Base-by-base conservation (phyloP, 176 grass and related monocot species). In the Cenchrus americanus region DNA sequence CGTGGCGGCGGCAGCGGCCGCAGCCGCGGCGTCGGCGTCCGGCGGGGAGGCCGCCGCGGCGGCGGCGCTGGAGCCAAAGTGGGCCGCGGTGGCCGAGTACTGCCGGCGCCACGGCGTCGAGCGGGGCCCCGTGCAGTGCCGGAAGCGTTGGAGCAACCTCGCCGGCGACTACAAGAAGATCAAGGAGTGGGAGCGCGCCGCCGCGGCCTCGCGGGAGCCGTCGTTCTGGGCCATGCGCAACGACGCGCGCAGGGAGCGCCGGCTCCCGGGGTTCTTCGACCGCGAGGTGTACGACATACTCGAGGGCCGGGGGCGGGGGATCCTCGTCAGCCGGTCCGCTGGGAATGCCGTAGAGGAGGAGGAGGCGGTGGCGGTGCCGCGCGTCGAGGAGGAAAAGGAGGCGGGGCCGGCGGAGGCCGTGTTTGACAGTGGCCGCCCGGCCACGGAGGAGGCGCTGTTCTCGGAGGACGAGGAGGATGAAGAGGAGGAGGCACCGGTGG, bases 71-170 rank as follows among this genome's bases (percentile, higher is more conserved):
- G 95, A 93, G 80, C 95, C 95, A 37, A 97, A 95, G 91, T 98
- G 92, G 95, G 91, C 92, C 2, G 88, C 96, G 14, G 92, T 98
- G 47, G 91, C 92, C 8, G 90, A 89, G 76, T 95, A 95, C 79
- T 98, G 96, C 83, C 76, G 88, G 68, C 86, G 91, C 32, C 96
- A 98, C 54, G 96, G 91, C 23, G 91, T 98, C 24, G 90, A 91
- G 79, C 87, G 93, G 48, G 93, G 93, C 0, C 82, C 93, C 43
- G 96, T 98, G 49, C 96, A 98, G 93, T 98, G 93, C 85, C 86
- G 96, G 53, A 98, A 98, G 87, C 82, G 96, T 62, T 98, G 96
- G 93, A 98, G 96, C 82, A 98, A 98, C 72, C 96, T 98, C n/a
- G 93, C 96, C 3, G 93, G 93, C 7, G 96, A 98, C 76, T 98